Conservation (phyloP, 2,329 filamentous ascomycete genomes). For the Fusarium penzigii region DNA sequence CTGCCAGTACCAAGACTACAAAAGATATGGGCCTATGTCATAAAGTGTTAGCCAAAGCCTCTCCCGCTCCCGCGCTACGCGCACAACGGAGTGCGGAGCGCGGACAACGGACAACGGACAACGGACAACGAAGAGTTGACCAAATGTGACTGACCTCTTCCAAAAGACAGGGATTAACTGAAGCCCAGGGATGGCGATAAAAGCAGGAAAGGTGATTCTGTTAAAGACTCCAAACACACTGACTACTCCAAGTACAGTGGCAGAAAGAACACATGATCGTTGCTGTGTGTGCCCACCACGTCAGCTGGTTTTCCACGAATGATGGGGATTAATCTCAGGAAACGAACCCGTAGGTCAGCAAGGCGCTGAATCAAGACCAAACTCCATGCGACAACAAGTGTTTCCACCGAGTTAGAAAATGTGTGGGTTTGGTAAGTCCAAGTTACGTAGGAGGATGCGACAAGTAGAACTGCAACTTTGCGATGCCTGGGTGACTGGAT, state of each 20-base stretch:
- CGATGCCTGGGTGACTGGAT: constrained; percentile 73
- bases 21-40: constrained; percentile 57
- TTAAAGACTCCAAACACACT: constrained; percentile 90
- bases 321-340: constrained; percentile 1
- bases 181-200: constrained; percentile 80
- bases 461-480: constrained; percentile 74
- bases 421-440: constrained; percentile 99
- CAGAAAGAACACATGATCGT: constrained; percentile 74
- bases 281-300: constrained; percentile 51
- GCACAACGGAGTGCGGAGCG: neutral
- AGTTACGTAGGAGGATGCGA: constrained; percentile 95
- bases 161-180: constrained; percentile 83
- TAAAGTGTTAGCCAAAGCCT: constrained; percentile 21
- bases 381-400: constrained; percentile 88
- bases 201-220: constrained; percentile 95
- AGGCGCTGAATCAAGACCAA: constrained; percentile 90
- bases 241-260: constrained; percentile 76
- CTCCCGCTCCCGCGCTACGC: constrained; percentile 8
- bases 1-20: constrained; percentile 63
- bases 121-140: too few species aligned
- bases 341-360: constrained; percentile 70
- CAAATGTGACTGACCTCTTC: constrained; percentile 62
- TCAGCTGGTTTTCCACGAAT: constrained; percentile 15
- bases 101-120: too few species aligned
- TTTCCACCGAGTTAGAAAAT: constrained; percentile 97